Conservation (phyloP, 192 early-diverging fungal genomes). For the Entophlyctis luteolus region DNA sequence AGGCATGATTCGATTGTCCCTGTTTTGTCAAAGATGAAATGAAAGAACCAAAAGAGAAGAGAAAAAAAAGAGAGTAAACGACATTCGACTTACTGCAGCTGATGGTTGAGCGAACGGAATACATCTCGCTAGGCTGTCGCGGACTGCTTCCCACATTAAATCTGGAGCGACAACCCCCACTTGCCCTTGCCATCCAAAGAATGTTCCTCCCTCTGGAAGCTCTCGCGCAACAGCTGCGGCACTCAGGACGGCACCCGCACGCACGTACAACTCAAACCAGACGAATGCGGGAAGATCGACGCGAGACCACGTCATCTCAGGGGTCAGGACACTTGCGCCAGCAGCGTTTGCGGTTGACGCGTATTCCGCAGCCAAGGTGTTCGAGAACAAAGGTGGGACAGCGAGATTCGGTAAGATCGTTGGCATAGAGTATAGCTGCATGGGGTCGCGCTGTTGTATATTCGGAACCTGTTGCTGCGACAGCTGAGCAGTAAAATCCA, state of each 20-base stretch:
- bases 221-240: slow-evolving; percentile 21
- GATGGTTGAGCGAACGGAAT: slow-evolving; percentile 10
- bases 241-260: slow-evolving; percentile 23
- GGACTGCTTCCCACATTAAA: slow-evolving; percentile 24
- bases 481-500: neutral
- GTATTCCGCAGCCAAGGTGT: neutral
- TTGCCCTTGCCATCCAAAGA: slow-evolving; percentile 26
- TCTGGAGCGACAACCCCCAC: slow-evolving; percentile 26
- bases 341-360: neutral
- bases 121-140: neutral
- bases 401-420: slow-evolving; percentile 7
- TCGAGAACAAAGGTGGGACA: slow-evolving; percentile 19
- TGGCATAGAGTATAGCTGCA: neutral
- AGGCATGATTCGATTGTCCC: no score
- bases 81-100: no score
- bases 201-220: neutral
- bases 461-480: neutral
- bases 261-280: slow-evolving; percentile 31
- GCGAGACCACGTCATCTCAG: slow-evolving; percentile 22
- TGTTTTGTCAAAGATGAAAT: no score
- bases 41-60: no score
- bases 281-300: slow-evolving; percentile 25
- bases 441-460: neutral
- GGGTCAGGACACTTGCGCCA: slow-evolving; percentile 9
- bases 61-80: no score